Base-by-base conservation (phyloP, 2,329 filamentous ascomycete genomes). In the Pseudocercospora eumusae region DNA sequence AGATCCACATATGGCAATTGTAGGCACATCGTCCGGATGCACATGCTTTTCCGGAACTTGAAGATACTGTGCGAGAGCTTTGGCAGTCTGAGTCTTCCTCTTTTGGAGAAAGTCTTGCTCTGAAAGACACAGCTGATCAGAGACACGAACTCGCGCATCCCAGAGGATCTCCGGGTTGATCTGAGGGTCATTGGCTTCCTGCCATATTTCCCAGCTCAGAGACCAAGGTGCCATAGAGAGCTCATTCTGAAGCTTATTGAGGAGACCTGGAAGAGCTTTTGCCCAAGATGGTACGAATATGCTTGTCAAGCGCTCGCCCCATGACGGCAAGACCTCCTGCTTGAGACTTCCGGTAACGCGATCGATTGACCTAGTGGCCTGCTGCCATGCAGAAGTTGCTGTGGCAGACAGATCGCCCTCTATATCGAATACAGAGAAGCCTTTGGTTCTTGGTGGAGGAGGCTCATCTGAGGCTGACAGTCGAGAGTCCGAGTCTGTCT, bases 1-100 rank as follows among this genome's bases (percentile, higher is more conserved):
- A 1, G 93, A 98, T 8, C 93, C 93, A 70, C 93, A 96, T 80
- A 98, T 88, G 42, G 93, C 93, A 73, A 99, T 97, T 2, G 88
- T 87, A 0, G 95, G 95, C 6, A 98, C 88, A 78, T 99, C 95
- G 52, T 96, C 92, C 0, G 92, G 91, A 71, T 98, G 86, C n/a
- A 99, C 86, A 2, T 93, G 89, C 13, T 85, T 81, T 73, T 93
- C 91, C 0, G 88, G 80, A 5, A 99, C 80, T 28, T 84, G 86
- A 0, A 99, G 84, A 73, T 98, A 99, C 56, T 82, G 87, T 2
- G 93, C 92, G 56, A 99, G 79, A 5, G 91, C 92, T 60, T 84
- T 85, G 3, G 84, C 85, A 0, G 89, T 88, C 54, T 90, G 83
- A 62, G 81, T 81, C 72, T 86, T 89, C 59, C 95, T 84, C 56